These are phyloP conservation scores for Malbranchea zuffiana DNA, from an alignment of 2,329 filamentous ascomycete genomes.

Conservation along the genomic window DNA sequence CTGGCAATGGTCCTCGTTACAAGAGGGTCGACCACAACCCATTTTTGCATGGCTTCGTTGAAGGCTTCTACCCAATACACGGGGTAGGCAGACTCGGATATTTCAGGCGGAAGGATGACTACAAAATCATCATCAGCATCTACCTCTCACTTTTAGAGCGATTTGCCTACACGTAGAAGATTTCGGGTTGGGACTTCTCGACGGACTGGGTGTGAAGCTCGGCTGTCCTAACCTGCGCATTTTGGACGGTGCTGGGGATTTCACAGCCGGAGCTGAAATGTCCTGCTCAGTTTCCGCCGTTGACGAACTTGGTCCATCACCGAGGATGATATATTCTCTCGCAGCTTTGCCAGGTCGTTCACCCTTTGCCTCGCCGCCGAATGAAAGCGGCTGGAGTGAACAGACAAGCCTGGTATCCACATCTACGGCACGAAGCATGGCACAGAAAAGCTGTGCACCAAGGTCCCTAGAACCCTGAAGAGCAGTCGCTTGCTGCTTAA, in stretches of 20 bases:
- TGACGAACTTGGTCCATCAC: slow-evolving; percentile 25
- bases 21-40: slow-evolving; percentile 77
- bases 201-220: slow-evolving; percentile 14
- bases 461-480: slow-evolving; percentile 77
- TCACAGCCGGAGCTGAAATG: slow-evolving; percentile 4
- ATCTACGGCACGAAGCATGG: slow-evolving; percentile 69
- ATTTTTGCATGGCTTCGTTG: slow-evolving; percentile 76
- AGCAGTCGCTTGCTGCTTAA: slow-evolving; percentile 55
- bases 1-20: slow-evolving; percentile 72
- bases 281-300: slow-evolving; percentile 18
- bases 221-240: slow-evolving; percentile 29
- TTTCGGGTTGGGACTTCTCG: slow-evolving; percentile 8
- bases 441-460: slow-evolving; percentile 83
- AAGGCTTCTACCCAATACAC: slow-evolving; percentile 94
- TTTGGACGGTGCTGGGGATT: slow-evolving; percentile 15
- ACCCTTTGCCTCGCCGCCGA: slow-evolving; percentile 41
- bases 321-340: slow-evolving; percentile 27
- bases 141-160: background rate
- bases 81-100: slow-evolving; percentile 56
- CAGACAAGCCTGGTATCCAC: slow-evolving; percentile 76
- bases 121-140: background rate
- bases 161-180: slow-evolving; percentile 9
- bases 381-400: slow-evolving; percentile 74
- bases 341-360: slow-evolving; percentile 34
- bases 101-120: slow-evolving; percentile 2